These are phyloP conservation scores for Paraphoma sp. DNA, from an alignment of 2,329 filamentous ascomycete species.

Conservation along the genomic window DNA sequence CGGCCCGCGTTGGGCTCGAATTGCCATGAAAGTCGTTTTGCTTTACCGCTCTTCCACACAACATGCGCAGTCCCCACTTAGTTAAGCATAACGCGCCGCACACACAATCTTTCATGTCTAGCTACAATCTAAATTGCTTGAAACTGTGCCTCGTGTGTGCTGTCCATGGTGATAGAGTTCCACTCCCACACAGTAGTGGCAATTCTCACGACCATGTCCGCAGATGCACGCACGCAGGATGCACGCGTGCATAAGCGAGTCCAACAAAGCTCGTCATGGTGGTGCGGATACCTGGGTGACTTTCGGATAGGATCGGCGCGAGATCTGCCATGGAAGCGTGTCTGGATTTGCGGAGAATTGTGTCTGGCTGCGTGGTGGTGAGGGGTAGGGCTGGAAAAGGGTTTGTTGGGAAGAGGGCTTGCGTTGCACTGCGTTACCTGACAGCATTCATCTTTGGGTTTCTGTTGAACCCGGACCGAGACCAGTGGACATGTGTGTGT, in stretches of 20 bases:
- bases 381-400: slow-evolving; percentile 18
- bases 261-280: slow-evolving; percentile 2
- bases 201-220: background rate
- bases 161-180: too few relatives aligned
- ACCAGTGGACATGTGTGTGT: background rate
- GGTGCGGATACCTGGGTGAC: slow-evolving; percentile 1
- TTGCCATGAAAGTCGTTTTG: background rate
- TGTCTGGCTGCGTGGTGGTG: slow-evolving; percentile 13
- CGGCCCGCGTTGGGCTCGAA: slow-evolving; percentile 18
- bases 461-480: background rate
- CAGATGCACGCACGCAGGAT: background rate
- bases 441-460: background rate
- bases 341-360: slow-evolving; percentile 35
- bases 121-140: background rate
- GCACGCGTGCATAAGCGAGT: slow-evolving; percentile 2
- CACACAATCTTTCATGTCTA: background rate
- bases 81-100: background rate
- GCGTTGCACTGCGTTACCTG: background rate
- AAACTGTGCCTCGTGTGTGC: background rate
- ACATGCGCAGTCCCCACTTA: background rate
- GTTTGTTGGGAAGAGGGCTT: background rate
- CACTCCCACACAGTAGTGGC: background rate
- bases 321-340: slow-evolving; percentile 31
- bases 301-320: slow-evolving; percentile 29
- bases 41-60: background rate